Base-by-base conservation (phyloP, 352 stramenopile species). In the Phytophthora pseudosyringae region DNA sequence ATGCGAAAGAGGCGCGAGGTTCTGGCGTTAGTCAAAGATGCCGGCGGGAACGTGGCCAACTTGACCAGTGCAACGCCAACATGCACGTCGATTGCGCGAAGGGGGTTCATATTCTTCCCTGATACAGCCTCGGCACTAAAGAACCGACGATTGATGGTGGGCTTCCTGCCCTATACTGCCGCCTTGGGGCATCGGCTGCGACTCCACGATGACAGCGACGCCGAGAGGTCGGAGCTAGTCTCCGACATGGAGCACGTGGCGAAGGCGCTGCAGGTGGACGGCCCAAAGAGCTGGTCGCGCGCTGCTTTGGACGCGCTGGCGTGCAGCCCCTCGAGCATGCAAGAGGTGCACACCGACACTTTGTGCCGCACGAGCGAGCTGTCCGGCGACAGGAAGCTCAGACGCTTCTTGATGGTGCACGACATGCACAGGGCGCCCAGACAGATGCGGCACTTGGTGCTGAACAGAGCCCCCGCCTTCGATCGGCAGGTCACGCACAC, bases 381-480 rank as follows among this genome's bases (percentile, higher is more conserved):
- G 25, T 64, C 53, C 4, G 55, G 36, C 0, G 68, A 56, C 50
- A 77, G 35, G 39, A 77, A 75, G 46, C 64, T 69, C 32, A 86
- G 54, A 5, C 51, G 50, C 29, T 78, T 75, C 49, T 80, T 78
- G 51, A 83, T 75, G 16, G 69, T 69, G 58, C 74, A 86, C 13
- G 66, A 59, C 31, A 69, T 67, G 49, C 77, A 86, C 61, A 86
- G 60, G 16, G 69, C 52, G 0, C 66, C 61, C 7, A 61, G 48
- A 65, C 74, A 86, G 12, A 86, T 66, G n/a, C 64, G 64, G 52
- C 76, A 86, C 41, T 66, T 77, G 32, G 59, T 55, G 18, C 69
- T 49, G 29, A 68, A 66, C 3, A 75, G 33, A 9, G 43, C 46
- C 1, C 65, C 59, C 7, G 62, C 54, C 59, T 77, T 72, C 60